Evolutionary conservation across 2,329 filamentous ascomycete genomes (phyloP).

Genomic region (Meredithiella fracta): DNA sequence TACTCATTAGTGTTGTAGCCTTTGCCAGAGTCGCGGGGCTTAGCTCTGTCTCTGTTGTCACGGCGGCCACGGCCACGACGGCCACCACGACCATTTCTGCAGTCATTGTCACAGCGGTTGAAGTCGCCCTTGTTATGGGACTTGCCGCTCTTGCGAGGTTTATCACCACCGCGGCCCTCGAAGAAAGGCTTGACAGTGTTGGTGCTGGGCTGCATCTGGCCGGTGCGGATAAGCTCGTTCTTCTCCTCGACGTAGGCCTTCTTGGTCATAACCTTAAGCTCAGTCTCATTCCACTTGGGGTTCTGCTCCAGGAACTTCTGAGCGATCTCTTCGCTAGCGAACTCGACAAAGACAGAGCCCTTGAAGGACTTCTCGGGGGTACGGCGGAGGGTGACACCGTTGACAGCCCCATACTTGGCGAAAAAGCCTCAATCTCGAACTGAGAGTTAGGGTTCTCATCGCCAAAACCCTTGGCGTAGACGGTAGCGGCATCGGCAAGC

Average conservation of each 20-base stretch:
- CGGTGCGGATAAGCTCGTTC: constrained; percentile 51
- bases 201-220: constrained; percentile 46
- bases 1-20: constrained; percentile 22
- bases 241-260: constrained; percentile 71
- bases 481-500: constrained; percentile 53
- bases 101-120: constrained; percentile 41
- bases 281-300: constrained; percentile 68
- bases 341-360: constrained; percentile 92
- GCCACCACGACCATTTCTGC: constrained; percentile 25
- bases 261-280: constrained; percentile 76
- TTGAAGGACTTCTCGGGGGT: constrained; percentile 63
- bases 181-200: constrained; percentile 28
- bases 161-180: constrained; percentile 27
- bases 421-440: constrained; percentile 93
- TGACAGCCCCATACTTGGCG: constrained; percentile 59
- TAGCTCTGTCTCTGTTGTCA: constrained; percentile 16
- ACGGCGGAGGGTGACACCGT: constrained; percentile 75
- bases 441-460: constrained; percentile 70
- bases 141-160: constrained; percentile 16
- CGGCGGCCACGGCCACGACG: constrained; percentile 22
- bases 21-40: constrained; percentile 17
- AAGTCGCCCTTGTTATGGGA: constrained; percentile 44
- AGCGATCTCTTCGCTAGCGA: constrained; percentile 60
- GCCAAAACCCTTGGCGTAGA: constrained; percentile 92
- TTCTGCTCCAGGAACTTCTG: constrained; percentile 72